Conservation (phyloP, 164 flowering plant genomes). For the Saururus chinensis region DNA sequence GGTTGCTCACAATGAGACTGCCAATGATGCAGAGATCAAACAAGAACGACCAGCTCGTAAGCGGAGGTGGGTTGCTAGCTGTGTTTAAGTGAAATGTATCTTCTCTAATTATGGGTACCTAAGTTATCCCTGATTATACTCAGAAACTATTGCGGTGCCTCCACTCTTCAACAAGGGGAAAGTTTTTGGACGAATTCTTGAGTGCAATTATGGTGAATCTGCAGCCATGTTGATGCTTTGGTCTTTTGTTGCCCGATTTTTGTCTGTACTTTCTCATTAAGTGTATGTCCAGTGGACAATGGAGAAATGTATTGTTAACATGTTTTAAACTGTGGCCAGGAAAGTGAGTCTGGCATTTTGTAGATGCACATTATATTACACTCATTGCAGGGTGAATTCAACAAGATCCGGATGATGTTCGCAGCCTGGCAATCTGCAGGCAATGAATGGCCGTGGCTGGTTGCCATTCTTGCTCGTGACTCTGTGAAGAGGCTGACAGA, state of each 20-base stretch:
- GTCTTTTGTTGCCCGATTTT: background rate
- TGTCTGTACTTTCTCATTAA: background rate
- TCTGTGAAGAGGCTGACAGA: too few species aligned
- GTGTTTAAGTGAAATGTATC: background rate
- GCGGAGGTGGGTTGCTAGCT: conserved; percentile 79
- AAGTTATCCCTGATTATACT: too few species aligned
- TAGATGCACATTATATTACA: background rate
- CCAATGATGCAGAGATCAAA: conserved; percentile 50
- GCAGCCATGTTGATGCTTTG: too few species aligned
- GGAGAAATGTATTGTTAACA: background rate
- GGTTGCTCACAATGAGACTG: conserved; percentile 31
- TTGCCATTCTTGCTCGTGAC: too few species aligned
- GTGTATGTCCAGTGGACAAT: background rate
- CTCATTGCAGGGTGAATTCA: background rate
- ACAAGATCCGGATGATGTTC: background rate
- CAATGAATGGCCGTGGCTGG: too few species aligned
- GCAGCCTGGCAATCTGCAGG: background rate
- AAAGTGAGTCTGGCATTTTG: background rate
- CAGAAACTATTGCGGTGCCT: too few species aligned
- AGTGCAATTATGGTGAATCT: too few species aligned
- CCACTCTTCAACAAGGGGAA: too few species aligned
- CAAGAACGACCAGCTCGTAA: conserved; percentile 89
- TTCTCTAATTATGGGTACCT: background rate
- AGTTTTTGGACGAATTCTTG: too few species aligned
- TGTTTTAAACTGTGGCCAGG: background rate